phyloP scores from a whole-genome alignment of 495 filamentous ascomycete genomes.

The Darksidea phi region DNA sequence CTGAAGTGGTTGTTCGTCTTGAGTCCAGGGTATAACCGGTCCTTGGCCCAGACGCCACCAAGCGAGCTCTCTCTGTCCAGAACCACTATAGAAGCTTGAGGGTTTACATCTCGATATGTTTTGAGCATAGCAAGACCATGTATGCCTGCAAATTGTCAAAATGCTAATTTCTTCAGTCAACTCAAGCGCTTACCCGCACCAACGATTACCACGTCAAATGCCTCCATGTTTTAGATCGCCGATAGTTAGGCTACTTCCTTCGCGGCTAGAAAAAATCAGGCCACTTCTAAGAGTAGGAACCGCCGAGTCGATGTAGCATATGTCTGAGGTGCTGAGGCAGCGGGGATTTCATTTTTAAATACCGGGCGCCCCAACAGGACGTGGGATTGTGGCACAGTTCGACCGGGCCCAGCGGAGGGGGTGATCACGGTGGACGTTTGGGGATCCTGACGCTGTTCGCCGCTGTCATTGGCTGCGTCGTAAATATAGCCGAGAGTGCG shows the following conservation, averaged over 20 bases:
- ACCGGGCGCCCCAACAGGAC: no score
- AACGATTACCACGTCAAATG: slow-evolving; percentile 34
- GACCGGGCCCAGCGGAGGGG: no score
- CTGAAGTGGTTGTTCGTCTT: slow-evolving; percentile 39
- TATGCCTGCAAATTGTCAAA: slow-evolving; percentile 15
- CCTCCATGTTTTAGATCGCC: background rate
- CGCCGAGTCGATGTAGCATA: no score
- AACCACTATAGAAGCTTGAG: slow-evolving; percentile 22
- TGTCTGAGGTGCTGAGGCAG: no score
- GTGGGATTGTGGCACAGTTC: no score
- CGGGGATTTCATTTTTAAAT: no score
- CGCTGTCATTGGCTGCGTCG: no score
- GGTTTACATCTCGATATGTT: slow-evolving; percentile 25
- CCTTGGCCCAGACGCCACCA: slow-evolving; percentile 33
- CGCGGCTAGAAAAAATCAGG: background rate
- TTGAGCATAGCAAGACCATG: slow-evolving; percentile 28
- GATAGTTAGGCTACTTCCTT: background rate
- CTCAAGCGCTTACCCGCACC: slow-evolving; percentile 31
- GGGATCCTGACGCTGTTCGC: no score
- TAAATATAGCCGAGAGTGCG: no score
- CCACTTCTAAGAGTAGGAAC: no score
- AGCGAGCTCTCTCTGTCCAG: slow-evolving; percentile 26
- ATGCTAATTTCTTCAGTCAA: background rate
- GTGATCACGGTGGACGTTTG: no score
- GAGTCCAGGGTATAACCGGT: slow-evolving; percentile 39